Conservation (phyloP, 192 early-diverging fungal genomes). For the Backusella tuberculispora region DNA sequence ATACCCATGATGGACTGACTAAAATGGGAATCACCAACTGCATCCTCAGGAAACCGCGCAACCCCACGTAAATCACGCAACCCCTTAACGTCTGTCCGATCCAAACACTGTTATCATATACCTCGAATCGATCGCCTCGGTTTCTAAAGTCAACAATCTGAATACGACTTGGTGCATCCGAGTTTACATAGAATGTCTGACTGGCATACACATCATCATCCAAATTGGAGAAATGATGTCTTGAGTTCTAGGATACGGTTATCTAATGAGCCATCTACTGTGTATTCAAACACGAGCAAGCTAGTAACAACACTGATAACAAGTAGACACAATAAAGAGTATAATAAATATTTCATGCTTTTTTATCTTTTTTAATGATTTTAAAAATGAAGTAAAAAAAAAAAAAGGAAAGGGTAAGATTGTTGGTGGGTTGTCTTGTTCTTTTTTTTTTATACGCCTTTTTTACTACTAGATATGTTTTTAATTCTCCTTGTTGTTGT, state of each 20-base stretch:
- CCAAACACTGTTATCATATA: constrained; percentile 32
- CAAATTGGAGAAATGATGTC: not conserved
- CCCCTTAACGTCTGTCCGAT: constrained; percentile 23
- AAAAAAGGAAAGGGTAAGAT: not conserved
- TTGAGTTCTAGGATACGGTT: not conserved
- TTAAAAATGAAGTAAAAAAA: not conserved
- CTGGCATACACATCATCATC: not conserved
- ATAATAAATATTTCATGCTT: not conserved
- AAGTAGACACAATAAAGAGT: not conserved
- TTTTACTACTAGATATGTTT: not conserved
- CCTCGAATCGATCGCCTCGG: constrained; percentile 26
- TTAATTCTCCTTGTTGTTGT: constrained; percentile 1
- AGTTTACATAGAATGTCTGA: not conserved
- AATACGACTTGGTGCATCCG: constrained; percentile 16
- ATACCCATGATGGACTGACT: constrained; percentile 27
- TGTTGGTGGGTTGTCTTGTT: not conserved
- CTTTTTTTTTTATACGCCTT: not conserved
- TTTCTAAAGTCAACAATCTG: constrained; percentile 35
- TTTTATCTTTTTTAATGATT: not conserved
- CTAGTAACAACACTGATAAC: not conserved
- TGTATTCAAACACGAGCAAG: not conserved
- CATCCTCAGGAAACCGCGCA: constrained; percentile 33
- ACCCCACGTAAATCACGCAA: constrained; percentile 8
- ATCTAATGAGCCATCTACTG: not conserved
- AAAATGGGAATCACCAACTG: constrained; percentile 19